Evolutionary conservation across 208 protist species (phyloP).

Genomic region (Trichomonas tenax): DNA sequence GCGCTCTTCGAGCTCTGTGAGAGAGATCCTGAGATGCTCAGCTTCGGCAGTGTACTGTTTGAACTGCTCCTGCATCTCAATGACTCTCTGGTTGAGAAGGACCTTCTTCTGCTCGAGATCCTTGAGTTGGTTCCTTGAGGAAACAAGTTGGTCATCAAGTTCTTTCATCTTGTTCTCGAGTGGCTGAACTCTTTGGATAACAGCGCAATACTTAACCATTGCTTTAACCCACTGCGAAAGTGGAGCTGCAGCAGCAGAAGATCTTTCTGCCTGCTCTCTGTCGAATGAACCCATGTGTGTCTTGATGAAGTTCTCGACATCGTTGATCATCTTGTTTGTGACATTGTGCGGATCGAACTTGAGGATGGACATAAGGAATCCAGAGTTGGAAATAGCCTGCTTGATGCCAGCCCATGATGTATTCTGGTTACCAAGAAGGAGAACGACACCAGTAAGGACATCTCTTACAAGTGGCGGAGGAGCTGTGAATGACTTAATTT

Average conservation of each 20-base stretch:
- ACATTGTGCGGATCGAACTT: neutral
- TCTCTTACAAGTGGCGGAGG: neutral
- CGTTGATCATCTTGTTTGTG: neutral
- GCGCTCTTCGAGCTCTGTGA: neutral
- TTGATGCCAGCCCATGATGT: neutral
- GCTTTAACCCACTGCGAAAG: conserved; percentile 17
- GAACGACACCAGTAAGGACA: neutral
- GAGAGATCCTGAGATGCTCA: neutral
- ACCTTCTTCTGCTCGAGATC: neutral
- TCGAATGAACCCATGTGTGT: conserved; percentile 1
- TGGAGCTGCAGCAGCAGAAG: neutral
- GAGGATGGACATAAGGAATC: neutral
- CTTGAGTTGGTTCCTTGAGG: neutral
- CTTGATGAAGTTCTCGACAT: neutral
- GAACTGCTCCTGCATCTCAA: neutral
- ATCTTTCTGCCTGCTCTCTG: neutral
- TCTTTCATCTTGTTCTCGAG: neutral
- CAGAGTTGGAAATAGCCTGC: neutral
- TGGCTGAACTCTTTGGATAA: neutral
- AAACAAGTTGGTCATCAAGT: neutral
- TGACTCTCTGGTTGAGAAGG: neutral
- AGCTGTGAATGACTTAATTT: neutral
- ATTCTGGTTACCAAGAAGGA: neutral
- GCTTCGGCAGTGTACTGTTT: neutral
- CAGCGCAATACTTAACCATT: neutral